phyloP scores from a whole-genome alignment of 306 rosid species.

The Carpinus viminea region DNA sequence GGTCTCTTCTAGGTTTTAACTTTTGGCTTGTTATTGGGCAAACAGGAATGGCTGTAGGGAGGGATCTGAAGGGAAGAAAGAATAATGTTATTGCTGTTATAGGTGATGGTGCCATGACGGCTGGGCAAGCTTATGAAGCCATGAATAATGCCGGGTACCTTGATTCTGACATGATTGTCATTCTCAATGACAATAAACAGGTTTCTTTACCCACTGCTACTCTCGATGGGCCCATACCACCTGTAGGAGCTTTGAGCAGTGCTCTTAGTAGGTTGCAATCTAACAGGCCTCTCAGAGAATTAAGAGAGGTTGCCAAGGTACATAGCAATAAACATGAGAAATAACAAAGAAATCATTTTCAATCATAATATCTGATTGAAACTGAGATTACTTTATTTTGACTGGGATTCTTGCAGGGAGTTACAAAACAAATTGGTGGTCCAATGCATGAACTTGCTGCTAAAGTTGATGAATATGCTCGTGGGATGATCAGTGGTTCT shows the following conservation, averaged over 20 bases:
- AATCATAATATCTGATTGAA: constrained; percentile 7
- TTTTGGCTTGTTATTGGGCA: constrained; percentile 21
- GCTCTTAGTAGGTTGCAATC: constrained; percentile 94
- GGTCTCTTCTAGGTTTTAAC: constrained; percentile 29
- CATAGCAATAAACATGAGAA: constrained; percentile 26
- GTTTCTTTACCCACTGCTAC: constrained; percentile 93
- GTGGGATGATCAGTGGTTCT: constrained; percentile 97
- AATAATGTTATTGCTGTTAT: constrained; percentile 83
- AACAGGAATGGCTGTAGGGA: constrained; percentile 97
- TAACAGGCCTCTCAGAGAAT: constrained; percentile 88
- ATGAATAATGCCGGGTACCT: constrained; percentile 98
- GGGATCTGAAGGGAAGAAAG: constrained; percentile 80
- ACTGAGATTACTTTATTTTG: constrained; percentile 15
- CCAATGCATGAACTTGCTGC: constrained; percentile 96
- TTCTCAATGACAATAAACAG: constrained; percentile 95
- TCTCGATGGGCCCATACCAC: constrained; percentile 87
- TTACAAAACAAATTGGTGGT: constrained; percentile 90
- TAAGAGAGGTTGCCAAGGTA: constrained; percentile 98
- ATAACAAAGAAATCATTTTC: not conserved
- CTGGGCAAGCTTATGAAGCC: constrained; percentile 99
- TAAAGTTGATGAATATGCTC: constrained; percentile 97
- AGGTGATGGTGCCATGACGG: constrained; percentile 99
- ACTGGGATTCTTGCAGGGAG: constrained; percentile 59
- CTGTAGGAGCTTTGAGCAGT: constrained; percentile 97
- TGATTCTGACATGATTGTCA: constrained; percentile 96